Base-by-base conservation (phyloP, 257 asterid species). In the Marsdenia floribunda region DNA sequence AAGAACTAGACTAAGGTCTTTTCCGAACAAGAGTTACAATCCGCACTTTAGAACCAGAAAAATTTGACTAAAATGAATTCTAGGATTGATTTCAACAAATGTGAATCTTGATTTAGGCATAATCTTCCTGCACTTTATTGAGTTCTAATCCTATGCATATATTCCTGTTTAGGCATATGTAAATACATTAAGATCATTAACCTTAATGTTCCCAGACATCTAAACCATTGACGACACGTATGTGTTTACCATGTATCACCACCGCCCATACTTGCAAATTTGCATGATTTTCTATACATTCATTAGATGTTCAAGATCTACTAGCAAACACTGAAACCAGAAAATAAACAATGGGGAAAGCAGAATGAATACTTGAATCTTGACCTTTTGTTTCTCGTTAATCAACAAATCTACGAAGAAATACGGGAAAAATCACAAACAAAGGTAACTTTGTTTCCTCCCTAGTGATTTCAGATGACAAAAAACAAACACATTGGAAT, bases 341-440 rank as follows among this genome's bases (percentile, higher is more conserved):
- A 50, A 50, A 61, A 52, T 33, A 50, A 19, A 54, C 37, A 37
- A 72, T 53, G 64, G 50, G 21, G 14, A 21, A 57, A 52, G 14
- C 22, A 18, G 3, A 50, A 72, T 55, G 54, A 42, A 35, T 3
- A 71, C 33, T 21, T 75, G 82, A 74, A 84, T 80, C 68, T 77
- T 65, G 21, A 21, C 1, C 35, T 9, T 11, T 74, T 59, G 60
- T 54, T 49, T 58, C 11, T 35, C 21, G 22, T 12, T 24, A 10
- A 72, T 46, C 21, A 54, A 52, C 38, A 66, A 73, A 73, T 69
- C 73, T 55, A 24, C 60, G 58, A 37, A 69, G 72, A 38, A 66
- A 4, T 70, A 19, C 35, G 40, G 11, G 40, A 57, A 44, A 44
- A 44, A 44, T 0, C 35, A 16, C 22, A 52, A 52, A 16, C 58